phyloP scores from a whole-genome alignment of 176 grass and related monocot species.

The Carex scoparia region DNA sequence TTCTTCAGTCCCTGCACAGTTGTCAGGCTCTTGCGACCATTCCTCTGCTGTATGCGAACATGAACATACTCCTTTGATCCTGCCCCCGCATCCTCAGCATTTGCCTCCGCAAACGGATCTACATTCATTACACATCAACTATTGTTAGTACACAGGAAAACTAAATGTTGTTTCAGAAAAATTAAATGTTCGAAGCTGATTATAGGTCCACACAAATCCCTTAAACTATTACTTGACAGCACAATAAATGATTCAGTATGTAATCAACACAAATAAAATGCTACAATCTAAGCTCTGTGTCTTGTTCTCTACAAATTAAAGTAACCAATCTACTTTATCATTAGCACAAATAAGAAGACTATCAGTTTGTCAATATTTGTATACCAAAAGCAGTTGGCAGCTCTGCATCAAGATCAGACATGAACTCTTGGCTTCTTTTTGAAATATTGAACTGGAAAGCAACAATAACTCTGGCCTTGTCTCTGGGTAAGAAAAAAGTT shows the following conservation, averaged over 20 bases:
- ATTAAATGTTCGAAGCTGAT: not conserved
- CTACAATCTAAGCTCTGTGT: not conserved
- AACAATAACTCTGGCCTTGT: not conserved
- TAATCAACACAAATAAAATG: not conserved
- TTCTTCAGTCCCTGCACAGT: constrained; percentile 50
- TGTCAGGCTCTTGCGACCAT: constrained; percentile 45
- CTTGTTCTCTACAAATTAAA: not conserved
- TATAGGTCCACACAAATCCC: not conserved
- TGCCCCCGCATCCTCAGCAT: constrained; percentile 26
- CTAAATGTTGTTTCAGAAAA: not conserved
- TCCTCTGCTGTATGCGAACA: constrained; percentile 52
- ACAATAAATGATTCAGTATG: not conserved
- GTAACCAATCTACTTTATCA: not conserved
- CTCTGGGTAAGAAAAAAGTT: not conserved
- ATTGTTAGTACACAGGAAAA: not conserved
- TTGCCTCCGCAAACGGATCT: constrained; percentile 62
- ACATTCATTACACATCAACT: not conserved
- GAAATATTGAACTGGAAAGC: not conserved
- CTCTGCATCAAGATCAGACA: constrained; percentile 26
- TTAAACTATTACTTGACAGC: not conserved
- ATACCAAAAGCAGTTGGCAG: constrained; percentile 35
- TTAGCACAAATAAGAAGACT: not conserved
- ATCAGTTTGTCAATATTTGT: not conserved
- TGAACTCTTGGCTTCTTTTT: constrained; percentile 31
- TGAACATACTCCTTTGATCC: constrained; percentile 39